Evolutionary conservation across 306 rosid genomes (phyloP).

Genomic region (Sophora flavescens): DNA sequence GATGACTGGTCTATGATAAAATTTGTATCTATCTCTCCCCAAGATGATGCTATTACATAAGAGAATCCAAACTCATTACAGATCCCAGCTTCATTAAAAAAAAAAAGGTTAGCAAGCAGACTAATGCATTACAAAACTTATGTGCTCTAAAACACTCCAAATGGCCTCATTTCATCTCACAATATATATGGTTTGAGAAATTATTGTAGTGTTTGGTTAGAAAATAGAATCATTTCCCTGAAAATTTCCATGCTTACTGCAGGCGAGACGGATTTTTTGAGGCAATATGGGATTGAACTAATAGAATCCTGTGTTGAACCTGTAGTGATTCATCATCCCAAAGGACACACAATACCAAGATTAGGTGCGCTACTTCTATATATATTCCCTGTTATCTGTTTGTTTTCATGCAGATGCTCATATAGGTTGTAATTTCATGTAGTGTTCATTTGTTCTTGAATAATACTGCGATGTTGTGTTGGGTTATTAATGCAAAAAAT

Average conservation of each 20-base stretch:
- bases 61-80: too few relatives aligned
- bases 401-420: not conserved
- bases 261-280: slow-evolving; percentile 87
- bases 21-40: too few relatives aligned
- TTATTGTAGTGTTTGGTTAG: not conserved
- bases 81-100: too few relatives aligned
- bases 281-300: slow-evolving; percentile 60
- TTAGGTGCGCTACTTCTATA: slow-evolving; percentile 49
- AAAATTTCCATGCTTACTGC: slow-evolving; percentile 3
- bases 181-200: slow-evolving; percentile 3
- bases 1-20: too few relatives aligned
- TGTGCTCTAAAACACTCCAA: too few relatives aligned
- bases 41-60: too few relatives aligned
- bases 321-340: slow-evolving; percentile 73
- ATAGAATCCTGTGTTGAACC: slow-evolving; percentile 66
- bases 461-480: not conserved
- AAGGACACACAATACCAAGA: slow-evolving; percentile 87
- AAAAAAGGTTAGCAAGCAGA: too few relatives aligned
- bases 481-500: not conserved
- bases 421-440: slow-evolving; percentile 7
- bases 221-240: not conserved
- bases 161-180: not conserved
- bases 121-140: too few relatives aligned
- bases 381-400: not conserved
- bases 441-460: not conserved